Percentiles rank a stretch among this genome's conserved stretches.
Conservation (phyloP, 257 asterid genomes). For the Datura wrightii region DNA sequence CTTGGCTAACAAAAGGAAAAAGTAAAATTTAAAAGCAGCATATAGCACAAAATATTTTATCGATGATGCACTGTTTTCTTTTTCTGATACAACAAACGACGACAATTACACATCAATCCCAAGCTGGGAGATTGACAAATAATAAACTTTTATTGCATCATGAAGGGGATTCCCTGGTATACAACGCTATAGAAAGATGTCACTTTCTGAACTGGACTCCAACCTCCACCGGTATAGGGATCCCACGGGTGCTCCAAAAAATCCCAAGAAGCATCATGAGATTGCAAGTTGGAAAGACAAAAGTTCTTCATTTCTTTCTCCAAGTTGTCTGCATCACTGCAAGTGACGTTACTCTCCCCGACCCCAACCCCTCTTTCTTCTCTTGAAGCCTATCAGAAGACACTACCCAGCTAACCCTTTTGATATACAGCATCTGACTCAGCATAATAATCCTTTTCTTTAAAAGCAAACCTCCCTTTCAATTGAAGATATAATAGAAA, state of each 20-base stretch:
- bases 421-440: not conserved
- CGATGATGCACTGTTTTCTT: not conserved
- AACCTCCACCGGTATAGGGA: not conserved
- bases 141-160: not conserved
- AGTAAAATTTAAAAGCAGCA: not conserved
- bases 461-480: not conserved
- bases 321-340: not conserved
- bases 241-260: not conserved
- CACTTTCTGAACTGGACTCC: not conserved
- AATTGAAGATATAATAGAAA: not conserved
- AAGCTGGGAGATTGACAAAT: not conserved
- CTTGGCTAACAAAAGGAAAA: not conserved
- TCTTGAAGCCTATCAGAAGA: not conserved
- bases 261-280: not conserved
- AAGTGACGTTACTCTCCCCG: not conserved
- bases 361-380: not conserved
- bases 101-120: not conserved
- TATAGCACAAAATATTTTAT: not conserved
- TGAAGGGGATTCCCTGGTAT: conserved; percentile 9
- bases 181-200: not conserved
- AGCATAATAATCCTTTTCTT: not conserved
- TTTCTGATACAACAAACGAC: not conserved
- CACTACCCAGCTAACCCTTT: not conserved
- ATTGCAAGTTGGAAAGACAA: not conserved
- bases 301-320: not conserved